These are phyloP conservation scores for Boletellus deceptivus DNA, from an alignment of 1,284 basidiomycete species.

Conservation along the genomic window DNA sequence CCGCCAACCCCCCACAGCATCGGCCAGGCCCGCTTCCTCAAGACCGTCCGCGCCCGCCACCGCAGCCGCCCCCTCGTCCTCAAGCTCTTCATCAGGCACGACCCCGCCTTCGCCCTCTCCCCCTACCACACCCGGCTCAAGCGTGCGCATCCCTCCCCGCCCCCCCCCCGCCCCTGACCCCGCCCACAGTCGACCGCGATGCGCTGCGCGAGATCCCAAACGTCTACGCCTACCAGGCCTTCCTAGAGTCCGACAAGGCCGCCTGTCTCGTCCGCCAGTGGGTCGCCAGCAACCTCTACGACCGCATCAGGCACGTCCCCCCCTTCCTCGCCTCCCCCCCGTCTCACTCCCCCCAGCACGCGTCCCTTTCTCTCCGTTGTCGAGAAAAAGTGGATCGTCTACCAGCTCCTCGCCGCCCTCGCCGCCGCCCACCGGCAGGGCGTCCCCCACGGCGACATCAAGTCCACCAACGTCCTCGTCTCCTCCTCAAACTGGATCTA, in stretches of 20 bases:
- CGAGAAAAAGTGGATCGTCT: conserved; percentile 99
- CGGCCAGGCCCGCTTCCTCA: conserved; percentile 92
- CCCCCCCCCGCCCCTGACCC: background rate
- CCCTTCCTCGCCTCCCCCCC: background rate
- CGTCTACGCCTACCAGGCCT: conserved; percentile 87
- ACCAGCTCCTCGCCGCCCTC: conserved; percentile 87
- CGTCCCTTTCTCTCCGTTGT: conserved; percentile 89
- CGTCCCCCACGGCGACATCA: conserved; percentile 95
- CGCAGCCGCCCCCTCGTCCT: conserved; percentile 69
- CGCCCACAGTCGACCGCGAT: conserved; percentile 72
- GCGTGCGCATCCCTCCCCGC: conserved; percentile 41
- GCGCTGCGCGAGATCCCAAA: conserved; percentile 83
- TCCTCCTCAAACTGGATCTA: conserved; percentile 96
- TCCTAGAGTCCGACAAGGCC: conserved; percentile 94
- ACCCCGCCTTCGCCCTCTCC: conserved; percentile 60
- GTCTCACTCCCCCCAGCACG: conserved; percentile 56
- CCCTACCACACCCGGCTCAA: conserved; percentile 64
- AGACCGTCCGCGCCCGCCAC: conserved; percentile 83
- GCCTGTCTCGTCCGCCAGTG: conserved; percentile 96
- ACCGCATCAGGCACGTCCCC: conserved; percentile 86
- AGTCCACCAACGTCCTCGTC: conserved; percentile 96
- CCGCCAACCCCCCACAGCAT: conserved; percentile 46
- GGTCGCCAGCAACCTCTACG: conserved; percentile 93
- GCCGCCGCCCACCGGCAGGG: conserved; percentile 80
- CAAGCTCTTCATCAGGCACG: conserved; percentile 82